Conservation (phyloP, 2,329 filamentous ascomycete genomes). For the Aurifilum marmelostoma region DNA sequence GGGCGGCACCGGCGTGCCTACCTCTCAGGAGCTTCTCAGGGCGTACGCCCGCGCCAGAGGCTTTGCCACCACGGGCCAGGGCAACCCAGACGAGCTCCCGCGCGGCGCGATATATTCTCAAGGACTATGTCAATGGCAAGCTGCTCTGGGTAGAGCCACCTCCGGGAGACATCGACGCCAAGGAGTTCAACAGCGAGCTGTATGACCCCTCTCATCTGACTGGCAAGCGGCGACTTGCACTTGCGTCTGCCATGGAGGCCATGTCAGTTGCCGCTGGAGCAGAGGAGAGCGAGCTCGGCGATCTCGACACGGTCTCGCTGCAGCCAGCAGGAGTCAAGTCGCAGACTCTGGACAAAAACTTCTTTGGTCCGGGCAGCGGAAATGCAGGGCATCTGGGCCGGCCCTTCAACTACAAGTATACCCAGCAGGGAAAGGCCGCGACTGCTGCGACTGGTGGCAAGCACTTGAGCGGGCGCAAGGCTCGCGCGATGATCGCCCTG, state of each 20-base stretch:
- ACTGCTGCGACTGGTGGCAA: constrained; percentile 47
- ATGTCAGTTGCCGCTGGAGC: constrained; percentile 44
- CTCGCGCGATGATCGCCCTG: constrained; percentile 76
- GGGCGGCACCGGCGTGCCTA: constrained; percentile 86
- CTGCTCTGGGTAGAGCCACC: constrained; percentile 90
- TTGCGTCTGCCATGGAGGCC: constrained; percentile 55
- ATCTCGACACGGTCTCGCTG: constrained; percentile 54
- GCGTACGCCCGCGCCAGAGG: constrained; percentile 89
- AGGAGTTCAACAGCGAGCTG: constrained; percentile 84
- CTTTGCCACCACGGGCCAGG: constrained; percentile 85
- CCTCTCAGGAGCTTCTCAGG: constrained; percentile 79
- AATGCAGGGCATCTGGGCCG: constrained; percentile 69
- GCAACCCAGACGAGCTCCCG: constrained; percentile 92
- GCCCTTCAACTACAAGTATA: constrained; percentile 91
- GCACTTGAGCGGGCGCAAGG: constrained; percentile 80
- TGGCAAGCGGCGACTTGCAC: constrained; percentile 72
- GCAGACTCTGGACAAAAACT: constrained; percentile 79
- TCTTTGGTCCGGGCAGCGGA: constrained; percentile 72
- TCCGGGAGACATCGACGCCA: constrained; percentile 70
- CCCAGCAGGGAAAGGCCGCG: constrained; percentile 68
- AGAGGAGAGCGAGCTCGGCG: constrained; percentile 41
- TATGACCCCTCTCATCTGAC: constrained; percentile 85
- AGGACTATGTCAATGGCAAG: constrained; percentile 97
- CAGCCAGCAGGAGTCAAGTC: constrained; percentile 71
- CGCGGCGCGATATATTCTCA: constrained; percentile 85